Evolutionary conservation across 2,329 filamentous ascomycete genomes (phyloP).

Genomic region (Trichothecium sympodiale): DNA sequence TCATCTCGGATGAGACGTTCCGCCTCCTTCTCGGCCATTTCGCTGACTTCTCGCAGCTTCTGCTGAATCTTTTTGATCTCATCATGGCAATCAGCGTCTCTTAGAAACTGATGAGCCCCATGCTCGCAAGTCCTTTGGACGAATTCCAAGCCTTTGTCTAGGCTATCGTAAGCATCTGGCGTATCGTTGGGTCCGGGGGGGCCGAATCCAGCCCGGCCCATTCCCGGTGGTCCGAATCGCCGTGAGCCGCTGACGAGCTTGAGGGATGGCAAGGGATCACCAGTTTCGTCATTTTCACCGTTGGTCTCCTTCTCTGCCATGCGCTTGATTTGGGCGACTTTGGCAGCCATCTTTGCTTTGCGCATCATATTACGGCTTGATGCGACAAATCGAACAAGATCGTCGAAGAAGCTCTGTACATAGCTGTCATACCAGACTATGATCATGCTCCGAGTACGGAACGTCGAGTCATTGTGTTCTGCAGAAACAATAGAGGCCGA

Average conservation of each 20-base stretch:
- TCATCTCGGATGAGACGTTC: conserved; percentile 43
- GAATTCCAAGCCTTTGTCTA: conserved; percentile 69
- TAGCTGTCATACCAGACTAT: conserved; percentile 90
- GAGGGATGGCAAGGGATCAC: conserved; percentile 24
- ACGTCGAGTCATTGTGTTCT: conserved; percentile 30
- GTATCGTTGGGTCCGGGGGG: conserved; percentile 14
- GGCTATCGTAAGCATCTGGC: conserved; percentile 53
- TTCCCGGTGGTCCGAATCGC: conserved; percentile 15
- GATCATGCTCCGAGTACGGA: conserved; percentile 63
- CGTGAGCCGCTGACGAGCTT: conserved; percentile 27
- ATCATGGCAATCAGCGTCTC: conserved; percentile 71
- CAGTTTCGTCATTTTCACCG: conserved; percentile 19
- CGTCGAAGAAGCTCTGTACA: conserved; percentile 73
- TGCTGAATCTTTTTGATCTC: conserved; percentile 62
- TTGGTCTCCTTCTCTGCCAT: conserved; percentile 43
- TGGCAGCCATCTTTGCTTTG: conserved; percentile 76
- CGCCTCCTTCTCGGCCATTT: conserved; percentile 48
- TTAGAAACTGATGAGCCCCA: conserved; percentile 80
- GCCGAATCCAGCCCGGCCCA: conserved; percentile 11
- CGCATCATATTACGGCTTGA: conserved; percentile 73
- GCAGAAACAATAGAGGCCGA: conserved; percentile 41
- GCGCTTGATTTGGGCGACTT: conserved; percentile 54
- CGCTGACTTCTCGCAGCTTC: conserved; percentile 52
- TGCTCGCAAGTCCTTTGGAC: conserved; percentile 76
- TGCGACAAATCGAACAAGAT: conserved; percentile 71